These are phyloP conservation scores for Neurospora sp. DNA, from an alignment of 495 filamentous ascomycete species.

Conservation along the genomic window DNA sequence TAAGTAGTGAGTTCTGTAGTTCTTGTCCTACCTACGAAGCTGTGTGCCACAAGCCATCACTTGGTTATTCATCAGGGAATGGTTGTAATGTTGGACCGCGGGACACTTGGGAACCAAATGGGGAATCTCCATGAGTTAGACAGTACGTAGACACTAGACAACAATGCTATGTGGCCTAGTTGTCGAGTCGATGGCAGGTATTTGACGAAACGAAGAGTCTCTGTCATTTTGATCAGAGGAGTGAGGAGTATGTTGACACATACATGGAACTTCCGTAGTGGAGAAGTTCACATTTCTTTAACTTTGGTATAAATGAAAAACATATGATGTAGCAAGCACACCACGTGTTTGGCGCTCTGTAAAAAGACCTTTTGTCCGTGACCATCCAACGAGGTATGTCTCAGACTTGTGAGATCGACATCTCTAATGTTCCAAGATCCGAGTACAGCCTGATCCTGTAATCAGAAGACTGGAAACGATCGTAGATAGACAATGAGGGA, in stretches of 20 bases:
- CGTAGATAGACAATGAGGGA: neutral
- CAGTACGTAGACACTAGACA: neutral
- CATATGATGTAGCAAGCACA: neutral
- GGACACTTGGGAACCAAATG: neutral
- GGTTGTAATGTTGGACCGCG: neutral
- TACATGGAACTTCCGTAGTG: neutral
- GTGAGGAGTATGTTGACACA: neutral
- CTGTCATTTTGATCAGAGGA: neutral
- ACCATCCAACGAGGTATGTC: neutral
- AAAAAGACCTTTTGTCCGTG: neutral
- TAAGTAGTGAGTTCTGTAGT: neutral
- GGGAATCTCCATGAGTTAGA: neutral
- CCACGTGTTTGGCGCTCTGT: neutral
- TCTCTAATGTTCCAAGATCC: neutral
- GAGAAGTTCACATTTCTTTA: neutral
- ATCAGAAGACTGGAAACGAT: neutral
- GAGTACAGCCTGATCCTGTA: neutral
- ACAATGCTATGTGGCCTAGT: neutral
- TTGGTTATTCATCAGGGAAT: neutral
- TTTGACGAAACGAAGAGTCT: neutral
- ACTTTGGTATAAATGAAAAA: neutral
- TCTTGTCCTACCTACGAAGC: neutral
- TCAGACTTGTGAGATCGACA: neutral
- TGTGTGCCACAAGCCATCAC: neutral
- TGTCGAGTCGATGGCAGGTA: neutral